Base-by-base conservation (phyloP, 129 eudicot species). In the Chrysanthemum makinoi region DNA sequence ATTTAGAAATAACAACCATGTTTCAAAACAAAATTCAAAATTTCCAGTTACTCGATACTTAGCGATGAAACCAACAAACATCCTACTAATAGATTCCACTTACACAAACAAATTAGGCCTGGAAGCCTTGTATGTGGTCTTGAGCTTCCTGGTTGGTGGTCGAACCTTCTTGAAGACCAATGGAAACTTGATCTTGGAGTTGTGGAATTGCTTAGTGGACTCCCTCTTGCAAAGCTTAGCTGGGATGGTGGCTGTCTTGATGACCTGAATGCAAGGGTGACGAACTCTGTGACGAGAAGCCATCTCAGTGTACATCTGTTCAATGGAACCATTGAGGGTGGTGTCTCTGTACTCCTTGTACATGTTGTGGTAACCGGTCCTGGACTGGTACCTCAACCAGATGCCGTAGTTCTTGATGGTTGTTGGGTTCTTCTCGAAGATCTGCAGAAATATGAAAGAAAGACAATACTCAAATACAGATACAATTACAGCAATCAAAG, bases 251-350 rank as follows among this genome's bases (percentile, higher is more conserved):
- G 98, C 98, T 0, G 98, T 92, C 81, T 89, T 89, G 78, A 92
- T 92, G 56, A 92, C 89, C 74, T 92, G 98, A 20, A 92, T 92
- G 83, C 98, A 92, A 18, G 87, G 98, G 56, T 50, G 67, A 22
- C 96, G 90, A 10, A 92, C 98, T 69, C 98, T 76, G 88, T 89
- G 98, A 17, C 98, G 96, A 51, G 98, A 92, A 50, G 96, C 98
- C 98, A 89, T 92, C 81, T 92, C 98, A 0, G 91, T 89, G 91
- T 92, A 92, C 98, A 92, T 92, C 49, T 89, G 98, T 60, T 91
- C 98, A 9, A 91, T 81, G 0, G 70, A 90, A 15, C 96, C 98
- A 4, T 89, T 92, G 46, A 92, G 69, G 6, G 98, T 92, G 20
- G 96, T 89, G 75, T 92, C 98, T 26, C 96, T 75, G 88, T 84